Base-by-base conservation (phyloP, 495 filamentous ascomycete genomes). In the Rostrohypoxylon terebratum region DNA sequence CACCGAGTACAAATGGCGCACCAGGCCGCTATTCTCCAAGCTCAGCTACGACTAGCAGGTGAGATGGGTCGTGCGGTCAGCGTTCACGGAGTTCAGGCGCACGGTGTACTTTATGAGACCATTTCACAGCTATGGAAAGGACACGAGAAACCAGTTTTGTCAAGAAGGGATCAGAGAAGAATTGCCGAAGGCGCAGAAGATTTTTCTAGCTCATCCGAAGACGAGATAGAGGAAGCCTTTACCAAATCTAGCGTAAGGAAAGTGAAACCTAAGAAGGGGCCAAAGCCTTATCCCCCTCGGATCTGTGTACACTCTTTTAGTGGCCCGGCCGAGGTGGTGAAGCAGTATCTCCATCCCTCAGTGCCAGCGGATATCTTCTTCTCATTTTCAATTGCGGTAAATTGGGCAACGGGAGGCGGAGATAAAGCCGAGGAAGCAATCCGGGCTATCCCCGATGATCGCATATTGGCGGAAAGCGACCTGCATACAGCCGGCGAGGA, bases 281-380 rank as follows among this genome's bases (percentile, higher is more conserved):
- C 66, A 10, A 82, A 84, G 44, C 91, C 91, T 0, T 99, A 92
- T 75, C 96, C 96, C 8, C 94, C 95, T 1, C 87, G 94, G 34
- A 90, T 98, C 73, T 99, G 96, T 76, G 85, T 99, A 73, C 96
- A 99, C 80, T 97, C 94, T 0, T 99, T 93, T 77, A 94, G 92
- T 34, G 96, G 94, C 0, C 87, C 92, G n/a, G 80, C 87, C 20
- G 90, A 96, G 42, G 86, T 88, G 25, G 75, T 97, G 31, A 91
- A 86, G 51, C 93, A 95, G 77, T 98, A 96, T 69, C 79, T 94
- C 66, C 82, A 91, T 70, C 89, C 88, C 1, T 85, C 89, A 0
- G 88, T 96, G 20, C 94, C 96, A 0, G 89, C 89, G 2, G 85
- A 90, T 38, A 84, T 98, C 8, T 99, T 88, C 77, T 95, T 96